Evolutionary conservation across 1,284 basidiomycete species (phyloP).

Genomic region (Hortiboletus rubellus): DNA sequence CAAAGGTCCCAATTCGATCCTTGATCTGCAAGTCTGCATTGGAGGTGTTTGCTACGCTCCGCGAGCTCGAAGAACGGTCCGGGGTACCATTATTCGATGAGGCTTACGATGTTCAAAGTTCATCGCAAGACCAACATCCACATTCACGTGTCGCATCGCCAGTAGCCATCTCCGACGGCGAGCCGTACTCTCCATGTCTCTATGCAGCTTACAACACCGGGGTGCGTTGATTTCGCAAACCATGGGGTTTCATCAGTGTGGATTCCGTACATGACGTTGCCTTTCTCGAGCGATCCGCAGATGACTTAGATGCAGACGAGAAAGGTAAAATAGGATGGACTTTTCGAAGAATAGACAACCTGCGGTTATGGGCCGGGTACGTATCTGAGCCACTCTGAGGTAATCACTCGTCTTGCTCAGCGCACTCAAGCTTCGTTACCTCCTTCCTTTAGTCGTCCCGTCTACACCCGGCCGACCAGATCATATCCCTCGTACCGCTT

Average conservation of each 20-base stretch:
- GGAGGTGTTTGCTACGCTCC: constrained; percentile 72
- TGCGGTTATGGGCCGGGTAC: constrained; percentile 80
- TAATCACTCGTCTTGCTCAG: constrained; percentile 40
- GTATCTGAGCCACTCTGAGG: constrained; percentile 27
- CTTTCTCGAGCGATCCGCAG: constrained; percentile 51
- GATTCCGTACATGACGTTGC: constrained; percentile 79
- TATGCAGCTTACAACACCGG: constrained; percentile 80
- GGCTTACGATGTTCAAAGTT: constrained; percentile 71
- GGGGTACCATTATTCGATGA: constrained; percentile 69
- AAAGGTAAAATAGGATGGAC: constrained; percentile 62
- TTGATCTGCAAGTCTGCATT: constrained; percentile 71
- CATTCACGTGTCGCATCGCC: constrained; percentile 52
- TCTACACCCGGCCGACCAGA: constrained; percentile 35
- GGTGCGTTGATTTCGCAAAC: constrained; percentile 75
- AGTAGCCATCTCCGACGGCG: constrained; percentile 41
- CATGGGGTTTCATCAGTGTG: constrained; percentile 84
- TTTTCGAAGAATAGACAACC: constrained; percentile 79
- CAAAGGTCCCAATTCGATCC: constrained; percentile 44
- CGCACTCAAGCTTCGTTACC: constrained; percentile 78
- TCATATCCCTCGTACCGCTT: constrained; percentile 28
- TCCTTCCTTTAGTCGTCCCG: constrained; percentile 64
- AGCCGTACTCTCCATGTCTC: constrained; percentile 51
- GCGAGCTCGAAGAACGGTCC: constrained; percentile 66
- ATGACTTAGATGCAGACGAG: constrained; percentile 39
- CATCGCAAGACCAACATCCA: constrained; percentile 37